phyloP scores from a whole-genome alignment of 768 basidiomycete species.

The Astraeus odoratus region DNA sequence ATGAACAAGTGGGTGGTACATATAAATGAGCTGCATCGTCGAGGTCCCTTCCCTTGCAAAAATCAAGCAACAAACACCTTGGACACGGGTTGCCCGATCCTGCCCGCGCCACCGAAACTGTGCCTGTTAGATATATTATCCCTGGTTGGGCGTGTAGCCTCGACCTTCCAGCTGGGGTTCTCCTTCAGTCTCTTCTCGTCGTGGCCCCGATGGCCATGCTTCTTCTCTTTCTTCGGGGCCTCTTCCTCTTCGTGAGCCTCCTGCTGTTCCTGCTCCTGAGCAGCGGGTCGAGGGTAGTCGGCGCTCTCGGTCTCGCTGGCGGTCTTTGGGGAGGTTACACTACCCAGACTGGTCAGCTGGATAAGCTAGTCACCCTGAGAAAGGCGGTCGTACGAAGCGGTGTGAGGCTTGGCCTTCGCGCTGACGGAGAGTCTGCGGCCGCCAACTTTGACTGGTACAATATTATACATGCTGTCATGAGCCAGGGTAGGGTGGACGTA shows the following conservation, averaged over 20 bases:
- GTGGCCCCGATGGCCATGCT: slow-evolving; percentile 28
- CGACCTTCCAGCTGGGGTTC: slow-evolving; percentile 38
- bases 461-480: neutral
- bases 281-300: slow-evolving; percentile 52
- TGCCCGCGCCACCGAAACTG: slow-evolving; percentile 36
- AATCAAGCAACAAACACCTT: slow-evolving; percentile 31
- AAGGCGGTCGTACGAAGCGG: slow-evolving; percentile 24
- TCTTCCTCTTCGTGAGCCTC: slow-evolving; percentile 38
- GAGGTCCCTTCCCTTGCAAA: slow-evolving; percentile 2
- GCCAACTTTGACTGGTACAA: slow-evolving; percentile 33
- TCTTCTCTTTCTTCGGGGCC: slow-evolving; percentile 43
- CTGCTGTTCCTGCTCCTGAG: slow-evolving; percentile 30
- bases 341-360: neutral
- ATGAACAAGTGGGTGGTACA: neutral
- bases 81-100: slow-evolving; percentile 55
- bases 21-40: neutral
- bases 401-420: slow-evolving; percentile 32
- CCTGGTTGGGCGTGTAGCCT: slow-evolving; percentile 43
- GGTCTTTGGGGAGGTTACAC: slow-evolving; percentile 8
- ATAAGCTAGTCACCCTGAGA: neutral
- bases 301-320: slow-evolving; percentile 18
- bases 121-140: slow-evolving; percentile 29
- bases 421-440: slow-evolving; percentile 45
- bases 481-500: slow-evolving; percentile 28
- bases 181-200: slow-evolving; percentile 43